These are phyloP conservation scores for Beauveria rudraprayagi DNA, from an alignment of 2,329 filamentous ascomycete species.

Conservation along the genomic window DNA sequence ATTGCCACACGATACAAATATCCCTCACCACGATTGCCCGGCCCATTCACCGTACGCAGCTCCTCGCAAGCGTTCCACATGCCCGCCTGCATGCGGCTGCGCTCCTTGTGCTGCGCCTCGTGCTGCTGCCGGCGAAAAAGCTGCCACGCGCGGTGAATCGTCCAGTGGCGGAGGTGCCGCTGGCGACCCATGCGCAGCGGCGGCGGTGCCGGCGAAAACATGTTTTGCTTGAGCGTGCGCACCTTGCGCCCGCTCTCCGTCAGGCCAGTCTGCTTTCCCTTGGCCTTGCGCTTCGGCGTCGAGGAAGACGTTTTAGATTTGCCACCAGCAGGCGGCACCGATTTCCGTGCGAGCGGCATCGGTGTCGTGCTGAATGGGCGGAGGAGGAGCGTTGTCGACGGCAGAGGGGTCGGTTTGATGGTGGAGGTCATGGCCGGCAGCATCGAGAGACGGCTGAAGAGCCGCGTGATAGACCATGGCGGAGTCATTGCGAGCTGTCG, in stretches of 20 bases:
- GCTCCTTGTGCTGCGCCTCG: constrained; percentile 55
- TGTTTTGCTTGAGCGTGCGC: constrained; percentile 36
- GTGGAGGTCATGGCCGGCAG: not conserved
- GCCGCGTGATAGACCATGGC: constrained; percentile 22
- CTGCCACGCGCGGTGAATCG: constrained; percentile 93
- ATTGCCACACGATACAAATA: constrained; percentile 80
- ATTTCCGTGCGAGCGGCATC: constrained; percentile 22
- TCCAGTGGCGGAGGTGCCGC: constrained; percentile 91
- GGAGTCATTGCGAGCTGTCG: constrained; percentile 18
- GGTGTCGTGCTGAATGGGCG: constrained; percentile 24
- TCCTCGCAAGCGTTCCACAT: constrained; percentile 86
- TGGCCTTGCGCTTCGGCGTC: constrained; percentile 17
- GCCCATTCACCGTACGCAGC: constrained; percentile 53
- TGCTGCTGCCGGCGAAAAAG: constrained; percentile 66
- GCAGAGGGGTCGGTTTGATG: constrained; percentile 1
- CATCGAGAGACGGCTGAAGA: constrained; percentile 21
- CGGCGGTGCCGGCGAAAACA: constrained; percentile 44
- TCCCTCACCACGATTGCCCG: constrained; percentile 48
- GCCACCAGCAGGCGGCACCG: not conserved
- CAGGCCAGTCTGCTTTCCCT: not conserved
- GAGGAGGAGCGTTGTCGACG: no score
- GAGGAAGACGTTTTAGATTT: constrained; percentile 16
- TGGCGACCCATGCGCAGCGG: constrained; percentile 85
- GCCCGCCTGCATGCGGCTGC: constrained; percentile 70
- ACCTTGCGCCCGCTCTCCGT: constrained; percentile 36